Conservation (phyloP, 495 filamentous ascomycete genomes). For the Cercophora scortea region DNA sequence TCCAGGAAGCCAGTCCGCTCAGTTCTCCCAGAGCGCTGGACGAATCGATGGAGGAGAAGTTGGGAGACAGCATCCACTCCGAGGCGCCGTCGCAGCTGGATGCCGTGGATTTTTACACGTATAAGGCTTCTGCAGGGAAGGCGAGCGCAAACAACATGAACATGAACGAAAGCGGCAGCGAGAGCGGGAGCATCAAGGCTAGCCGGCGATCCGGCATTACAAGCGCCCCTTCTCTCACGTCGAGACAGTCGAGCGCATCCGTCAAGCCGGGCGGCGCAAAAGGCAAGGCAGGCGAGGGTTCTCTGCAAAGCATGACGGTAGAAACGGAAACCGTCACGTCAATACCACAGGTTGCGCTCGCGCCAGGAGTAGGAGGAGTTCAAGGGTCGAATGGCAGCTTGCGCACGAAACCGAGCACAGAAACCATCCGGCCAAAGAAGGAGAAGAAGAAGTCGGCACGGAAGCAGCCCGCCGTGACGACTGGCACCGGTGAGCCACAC, state of each 20-base stretch:
- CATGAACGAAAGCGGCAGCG: conserved; percentile 55
- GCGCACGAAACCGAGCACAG: conserved; percentile 77
- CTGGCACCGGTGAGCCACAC: conserved; percentile 61
- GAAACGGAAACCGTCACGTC: conserved; percentile 95
- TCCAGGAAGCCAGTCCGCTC: conserved; percentile 82
- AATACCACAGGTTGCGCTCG: conserved; percentile 79
- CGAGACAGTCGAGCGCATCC: conserved; percentile 35
- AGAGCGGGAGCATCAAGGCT: conserved; percentile 43
- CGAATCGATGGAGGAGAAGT: conserved; percentile 38
- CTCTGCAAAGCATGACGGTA: conserved; percentile 89
- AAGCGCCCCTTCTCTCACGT: conserved; percentile 31
- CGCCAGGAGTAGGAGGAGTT: conserved; percentile 52
- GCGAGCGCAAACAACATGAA: conserved; percentile 27
- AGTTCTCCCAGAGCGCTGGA: conserved; percentile 55
- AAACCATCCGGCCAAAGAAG: conserved; percentile 92
- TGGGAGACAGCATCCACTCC: conserved; percentile 40
- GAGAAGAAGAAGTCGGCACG: conserved; percentile 74
- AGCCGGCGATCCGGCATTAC: conserved; percentile 20
- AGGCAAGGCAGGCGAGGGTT: conserved; percentile 62
- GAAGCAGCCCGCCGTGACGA: conserved; percentile 62
- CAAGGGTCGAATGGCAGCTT: conserved; percentile 64
- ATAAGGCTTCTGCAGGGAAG: conserved; percentile 11
- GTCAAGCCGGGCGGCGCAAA: conserved; percentile 32
- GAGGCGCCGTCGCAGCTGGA: conserved; percentile 30
- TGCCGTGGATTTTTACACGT: conserved; percentile 20